Evolutionary conservation across 2,329 filamentous ascomycete genomes (phyloP).

Genomic region (Fusarium solani-melongenae): DNA sequence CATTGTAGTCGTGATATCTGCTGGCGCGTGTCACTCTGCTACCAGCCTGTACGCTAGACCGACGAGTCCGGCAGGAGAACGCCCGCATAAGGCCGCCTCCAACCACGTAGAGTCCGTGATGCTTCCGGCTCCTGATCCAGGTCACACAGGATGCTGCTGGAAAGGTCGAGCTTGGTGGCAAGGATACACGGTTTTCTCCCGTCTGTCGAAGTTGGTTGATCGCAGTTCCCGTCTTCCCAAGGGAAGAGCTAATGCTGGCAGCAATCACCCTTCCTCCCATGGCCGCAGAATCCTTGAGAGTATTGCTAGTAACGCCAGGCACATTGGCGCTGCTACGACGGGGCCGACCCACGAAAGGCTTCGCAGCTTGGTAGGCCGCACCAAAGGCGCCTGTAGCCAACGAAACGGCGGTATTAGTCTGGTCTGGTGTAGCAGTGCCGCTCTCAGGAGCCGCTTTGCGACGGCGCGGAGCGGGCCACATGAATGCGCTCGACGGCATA

Average conservation of each 20-base stretch:
- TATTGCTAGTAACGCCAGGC: constrained; percentile 51
- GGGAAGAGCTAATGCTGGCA: constrained; percentile 78
- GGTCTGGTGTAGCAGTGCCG: constrained; percentile 60
- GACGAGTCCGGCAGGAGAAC: constrained; percentile 69
- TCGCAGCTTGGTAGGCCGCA: constrained; percentile 76
- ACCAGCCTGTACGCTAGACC: constrained; percentile 63
- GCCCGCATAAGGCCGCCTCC: constrained; percentile 74
- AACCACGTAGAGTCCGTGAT: constrained; percentile 72
- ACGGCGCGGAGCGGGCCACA: constrained; percentile 82
- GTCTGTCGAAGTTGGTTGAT: constrained; percentile 79
- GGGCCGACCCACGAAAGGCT: constrained; percentile 66
- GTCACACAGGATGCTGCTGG: constrained; percentile 70
- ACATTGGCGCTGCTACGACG: constrained; percentile 60
- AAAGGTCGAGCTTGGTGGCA: constrained; percentile 66
- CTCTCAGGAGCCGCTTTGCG: constrained; percentile 58
- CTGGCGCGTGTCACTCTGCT: constrained; percentile 65
- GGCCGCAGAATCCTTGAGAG: constrained; percentile 69
- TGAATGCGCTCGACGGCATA: constrained; percentile 82
- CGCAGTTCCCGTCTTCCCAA: constrained; percentile 77
- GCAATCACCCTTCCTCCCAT: constrained; percentile 79
- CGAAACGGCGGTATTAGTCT: constrained; percentile 67
- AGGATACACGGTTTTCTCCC: constrained; percentile 78
- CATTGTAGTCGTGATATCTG: constrained; percentile 73
- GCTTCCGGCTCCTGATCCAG: constrained; percentile 72
- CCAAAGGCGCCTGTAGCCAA: constrained; percentile 78